phyloP scores from a whole-genome alignment of 345 rosid genomes.

The Syzygium aromaticum region DNA sequence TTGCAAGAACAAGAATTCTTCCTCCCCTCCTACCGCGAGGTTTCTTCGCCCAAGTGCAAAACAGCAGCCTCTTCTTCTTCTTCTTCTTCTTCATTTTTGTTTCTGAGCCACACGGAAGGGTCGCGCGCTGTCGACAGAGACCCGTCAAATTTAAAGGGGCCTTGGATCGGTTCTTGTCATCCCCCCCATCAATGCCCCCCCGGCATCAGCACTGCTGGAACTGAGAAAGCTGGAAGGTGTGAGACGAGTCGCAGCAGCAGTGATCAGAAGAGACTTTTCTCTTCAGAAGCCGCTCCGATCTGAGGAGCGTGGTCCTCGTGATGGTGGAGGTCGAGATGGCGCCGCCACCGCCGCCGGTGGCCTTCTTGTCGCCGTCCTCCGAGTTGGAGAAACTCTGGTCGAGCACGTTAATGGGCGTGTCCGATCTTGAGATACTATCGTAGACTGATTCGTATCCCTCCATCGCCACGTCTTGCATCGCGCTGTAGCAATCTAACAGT shows the following conservation, averaged over 20 bases:
- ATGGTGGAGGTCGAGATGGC: constrained; percentile 17
- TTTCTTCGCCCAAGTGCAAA: background rate
- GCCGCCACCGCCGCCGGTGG: background rate
- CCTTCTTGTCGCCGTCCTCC: background rate
- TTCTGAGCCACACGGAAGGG: background rate
- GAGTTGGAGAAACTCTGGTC: constrained; percentile 17
- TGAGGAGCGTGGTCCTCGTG: constrained; percentile 4
- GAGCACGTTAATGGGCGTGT: constrained; percentile 37
- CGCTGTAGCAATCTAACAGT: constrained; percentile 26
- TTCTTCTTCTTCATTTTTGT: background rate
- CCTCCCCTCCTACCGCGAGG: background rate
- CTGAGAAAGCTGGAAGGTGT: constrained; percentile 15
- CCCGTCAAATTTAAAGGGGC: background rate
- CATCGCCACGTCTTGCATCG: constrained; percentile 29
- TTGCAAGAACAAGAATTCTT: background rate
- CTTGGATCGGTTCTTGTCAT: background rate
- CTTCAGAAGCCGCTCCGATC: constrained; percentile 10
- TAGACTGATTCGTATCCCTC: constrained; percentile 14
- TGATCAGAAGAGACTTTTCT: background rate
- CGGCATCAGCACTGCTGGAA: constrained; percentile 9
- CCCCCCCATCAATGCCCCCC: background rate
- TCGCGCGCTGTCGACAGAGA: background rate
- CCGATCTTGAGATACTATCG: constrained; percentile 22
- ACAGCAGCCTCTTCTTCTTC: background rate
- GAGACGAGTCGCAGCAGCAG: background rate